Base-by-base conservation (phyloP, 495 filamentous ascomycete genomes). In the Aspergillus homomorphus region DNA sequence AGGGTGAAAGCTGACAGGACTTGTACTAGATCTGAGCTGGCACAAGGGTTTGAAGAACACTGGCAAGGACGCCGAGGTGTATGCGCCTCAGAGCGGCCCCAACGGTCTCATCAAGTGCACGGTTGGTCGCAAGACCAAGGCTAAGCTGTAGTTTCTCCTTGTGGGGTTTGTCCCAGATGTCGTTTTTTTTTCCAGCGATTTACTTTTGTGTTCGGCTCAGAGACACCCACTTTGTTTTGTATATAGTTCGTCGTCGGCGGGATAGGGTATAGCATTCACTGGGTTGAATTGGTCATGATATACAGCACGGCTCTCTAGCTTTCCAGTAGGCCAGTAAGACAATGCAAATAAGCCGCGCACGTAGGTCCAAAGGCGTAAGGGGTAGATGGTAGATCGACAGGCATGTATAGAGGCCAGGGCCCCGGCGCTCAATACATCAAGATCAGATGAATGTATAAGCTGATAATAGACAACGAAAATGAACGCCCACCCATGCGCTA, bases 81-180 rank as follows among this genome's bases (percentile, higher is more conserved):
- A 91, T 70, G 93, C 89, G 26, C 94, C 94, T 18, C 94, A 98
- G 75, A 88, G 89, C 8, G 82, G 88, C 62, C 94, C 94, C 49
- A 98, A 97, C 69, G 94, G 94, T 45, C 81, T 98, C 59, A 98
- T 98, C 80, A 88, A 96, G 72, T 95, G 92, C 78, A 95, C 91
- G 28, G 91, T 98, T 45, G 83, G 84, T 41, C 86, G 94, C 59
- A 64, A 65, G 41, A n/a, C 54, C 24, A 78, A 76, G 66, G 64
- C 74, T 49, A 76, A 73, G 61, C 66, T 79, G 61, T 79, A 72
- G 61, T 53, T 51, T 56, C 45, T 52, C 67, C 57, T 51, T 55
- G 49, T 33, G 19, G 15, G 57, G 15, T 26, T 51, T 56, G 26
- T 30, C 26, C 26, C 26, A 30, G 26, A 10, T 30, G n/a, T n/a